Percentiles rank a stretch among this genome's conserved stretches.
phyloP scores from a whole-genome alignment of 306 rosid genomes.

The Canavalia ensiformis region DNA sequence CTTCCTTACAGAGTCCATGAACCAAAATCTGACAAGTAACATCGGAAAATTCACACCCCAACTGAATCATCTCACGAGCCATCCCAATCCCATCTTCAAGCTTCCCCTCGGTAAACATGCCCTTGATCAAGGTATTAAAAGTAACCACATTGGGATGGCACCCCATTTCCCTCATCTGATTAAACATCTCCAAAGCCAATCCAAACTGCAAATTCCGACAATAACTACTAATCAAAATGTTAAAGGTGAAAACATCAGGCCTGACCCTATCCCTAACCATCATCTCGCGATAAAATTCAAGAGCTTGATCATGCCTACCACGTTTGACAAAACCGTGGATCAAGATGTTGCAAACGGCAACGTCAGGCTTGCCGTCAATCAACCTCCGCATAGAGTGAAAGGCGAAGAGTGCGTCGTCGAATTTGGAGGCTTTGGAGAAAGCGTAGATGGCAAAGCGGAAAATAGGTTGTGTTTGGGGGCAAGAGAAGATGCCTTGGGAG shows the following conservation, averaged over 20 bases:
- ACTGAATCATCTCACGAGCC: slow-evolving; percentile 84
- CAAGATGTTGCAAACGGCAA: slow-evolving; percentile 67
- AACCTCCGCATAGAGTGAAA: slow-evolving; percentile 68
- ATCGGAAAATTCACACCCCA: slow-evolving; percentile 63
- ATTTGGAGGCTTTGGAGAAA: slow-evolving; percentile 64
- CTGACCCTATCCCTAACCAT: slow-evolving; percentile 62
- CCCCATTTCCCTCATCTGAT: slow-evolving; percentile 79
- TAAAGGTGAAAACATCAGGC: slow-evolving; percentile 82
- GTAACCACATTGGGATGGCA: slow-evolving; percentile 89
- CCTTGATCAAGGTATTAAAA: slow-evolving; percentile 85
- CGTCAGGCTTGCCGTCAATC: slow-evolving; percentile 77
- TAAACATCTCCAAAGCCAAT: slow-evolving; percentile 75
- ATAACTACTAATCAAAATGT: slow-evolving; percentile 82
- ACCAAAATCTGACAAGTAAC: slow-evolving; percentile 88
- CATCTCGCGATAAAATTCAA: slow-evolving; percentile 67
- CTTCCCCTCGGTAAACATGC: slow-evolving; percentile 75
- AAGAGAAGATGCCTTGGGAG: slow-evolving; percentile 80
- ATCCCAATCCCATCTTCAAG: slow-evolving; percentile 77
- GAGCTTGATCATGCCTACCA: slow-evolving; percentile 57
- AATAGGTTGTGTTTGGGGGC: slow-evolving; percentile 71
- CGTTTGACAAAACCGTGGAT: slow-evolving; percentile 83
- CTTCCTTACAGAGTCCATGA: slow-evolving; percentile 75
- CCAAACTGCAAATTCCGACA: slow-evolving; percentile 69
- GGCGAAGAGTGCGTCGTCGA: slow-evolving; percentile 64
- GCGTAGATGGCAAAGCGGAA: slow-evolving; percentile 67